Base-by-base conservation (phyloP, 176 grass and related monocot genomes). In the Triticum timopheevii region DNA sequence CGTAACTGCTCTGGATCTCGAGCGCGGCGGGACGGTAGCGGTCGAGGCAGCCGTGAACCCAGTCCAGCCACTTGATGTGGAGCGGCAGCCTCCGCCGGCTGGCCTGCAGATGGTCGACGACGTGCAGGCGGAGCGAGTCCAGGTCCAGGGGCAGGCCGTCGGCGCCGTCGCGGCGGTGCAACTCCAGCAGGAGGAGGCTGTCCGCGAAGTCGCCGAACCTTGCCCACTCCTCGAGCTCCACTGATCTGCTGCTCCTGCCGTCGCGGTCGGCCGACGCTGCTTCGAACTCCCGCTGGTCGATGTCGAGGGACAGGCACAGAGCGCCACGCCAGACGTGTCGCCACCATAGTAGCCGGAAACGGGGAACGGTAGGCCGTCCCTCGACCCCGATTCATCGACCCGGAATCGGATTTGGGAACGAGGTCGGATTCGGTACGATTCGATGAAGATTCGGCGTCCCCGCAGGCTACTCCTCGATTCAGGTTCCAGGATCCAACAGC, bases 141-240 rank as follows among this genome's bases (percentile, higher is more conserved):
- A 54, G 39, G 70, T 45, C 70, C 39, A 73, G 70, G 39, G 70
- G 70, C 4, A 73, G 39, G 39, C 15, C 24, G 12, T 16, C 69
- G 38, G 3, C n/a, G 39, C 22, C 69, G 36, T 15, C 38, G 22
- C 11, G 22, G 69, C 17, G 20, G 36, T 13, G n/a, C 10, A n/a
- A 6, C 1, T 45, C 12, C 22, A 25, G 23, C 11, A 2, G 7
- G 39, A 45, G 70, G 70, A 73, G 39, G 70, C 24, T 27, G 1
- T 73, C 39, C 39, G 39, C 70, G n/a, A 73, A 73, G 44, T 73
- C 70, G 39, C 47, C 70, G 39, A 73, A 73, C 70, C 39, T 44
- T 4, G n/a, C n/a, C 39, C 70, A 47, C 70, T 73, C 70, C 20
- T 73, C 39, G 5, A 45, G 3, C n/a, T 45, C 70, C 7, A 45